phyloP scores from a whole-genome alignment of 768 basidiomycete genomes.

The Auricularia cornea region DNA sequence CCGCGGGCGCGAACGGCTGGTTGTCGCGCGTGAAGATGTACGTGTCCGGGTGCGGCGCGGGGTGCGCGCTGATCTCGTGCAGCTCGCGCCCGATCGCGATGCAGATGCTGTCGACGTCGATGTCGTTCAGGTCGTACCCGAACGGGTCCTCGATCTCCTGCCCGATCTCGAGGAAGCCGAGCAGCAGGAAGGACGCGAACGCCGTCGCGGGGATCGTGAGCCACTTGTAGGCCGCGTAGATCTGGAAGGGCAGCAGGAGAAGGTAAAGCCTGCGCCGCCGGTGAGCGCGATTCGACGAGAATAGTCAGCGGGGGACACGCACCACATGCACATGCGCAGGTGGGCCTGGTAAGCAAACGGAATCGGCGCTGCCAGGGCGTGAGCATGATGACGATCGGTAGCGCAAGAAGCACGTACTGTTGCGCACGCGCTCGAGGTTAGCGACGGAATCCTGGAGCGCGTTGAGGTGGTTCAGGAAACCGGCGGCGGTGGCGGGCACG shows the following conservation, averaged over 20 bases:
- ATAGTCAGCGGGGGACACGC: background rate
- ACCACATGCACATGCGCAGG: conserved; percentile 1
- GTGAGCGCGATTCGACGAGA: conserved; percentile 44
- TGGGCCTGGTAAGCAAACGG: conserved; percentile 55
- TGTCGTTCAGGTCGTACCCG: conserved; percentile 49
- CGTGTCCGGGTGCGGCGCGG: conserved; percentile 39
- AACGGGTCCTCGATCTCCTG: conserved; percentile 43
- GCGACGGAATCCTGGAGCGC: conserved; percentile 47
- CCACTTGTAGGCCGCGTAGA: conserved; percentile 33
- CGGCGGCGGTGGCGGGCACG: conserved; percentile 44
- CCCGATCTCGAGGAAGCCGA: conserved; percentile 62
- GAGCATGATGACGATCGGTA: background rate
- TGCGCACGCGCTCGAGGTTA: conserved; percentile 54
- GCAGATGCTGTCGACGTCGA: conserved; percentile 27
- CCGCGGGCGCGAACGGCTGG: conserved; percentile 62
- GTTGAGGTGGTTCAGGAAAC: conserved; percentile 36
- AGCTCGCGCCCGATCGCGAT: background rate
- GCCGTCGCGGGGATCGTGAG: conserved; percentile 47
- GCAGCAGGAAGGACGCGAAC: conserved; percentile 53
- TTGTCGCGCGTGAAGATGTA: conserved; percentile 53
- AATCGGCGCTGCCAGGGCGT: conserved; percentile 32
- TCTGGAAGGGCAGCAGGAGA: conserved; percentile 39
- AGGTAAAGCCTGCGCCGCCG: conserved; percentile 41
- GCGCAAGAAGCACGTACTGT: conserved; percentile 21
- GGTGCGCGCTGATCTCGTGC: conserved; percentile 58